Percentiles rank a stretch among this genome's conserved stretches.
phyloP scores from a whole-genome alignment of 164 flowering plant genomes.

The Houttuynia cordata region DNA sequence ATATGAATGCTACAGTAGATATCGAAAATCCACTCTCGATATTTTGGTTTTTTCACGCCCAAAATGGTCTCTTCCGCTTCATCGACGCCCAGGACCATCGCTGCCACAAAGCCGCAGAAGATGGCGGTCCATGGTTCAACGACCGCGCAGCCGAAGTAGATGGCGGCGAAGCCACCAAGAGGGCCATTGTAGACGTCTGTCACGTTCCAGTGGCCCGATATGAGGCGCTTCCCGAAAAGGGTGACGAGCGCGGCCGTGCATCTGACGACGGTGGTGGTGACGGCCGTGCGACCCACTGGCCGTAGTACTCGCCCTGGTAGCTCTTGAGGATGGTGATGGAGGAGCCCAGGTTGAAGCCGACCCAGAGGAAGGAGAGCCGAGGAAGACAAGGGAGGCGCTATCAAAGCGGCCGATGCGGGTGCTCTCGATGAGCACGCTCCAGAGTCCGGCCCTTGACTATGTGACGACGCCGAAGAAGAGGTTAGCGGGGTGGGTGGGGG shows the following conservation, averaged over 20 bases:
- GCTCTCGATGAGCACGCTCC: slow-evolving; percentile 69
- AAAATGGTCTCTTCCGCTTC: too few species aligned
- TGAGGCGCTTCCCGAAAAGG: slow-evolving; percentile 39
- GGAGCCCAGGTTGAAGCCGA: slow-evolving; percentile 75
- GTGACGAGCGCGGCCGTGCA: slow-evolving; percentile 60
- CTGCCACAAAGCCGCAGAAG: slow-evolving; percentile 61
- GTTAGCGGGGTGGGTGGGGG: slow-evolving; percentile 11
- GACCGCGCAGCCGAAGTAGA: slow-evolving; percentile 63
- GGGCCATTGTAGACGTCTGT: slow-evolving; percentile 69
- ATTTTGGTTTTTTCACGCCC: too few species aligned
- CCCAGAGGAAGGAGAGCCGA: slow-evolving; percentile 74
- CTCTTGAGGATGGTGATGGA: slow-evolving; percentile 29
- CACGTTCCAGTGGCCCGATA: slow-evolving; percentile 65
- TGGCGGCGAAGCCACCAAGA: slow-evolving; percentile 70
- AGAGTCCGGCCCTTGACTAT: slow-evolving; percentile 62
- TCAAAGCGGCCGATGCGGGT: slow-evolving; percentile 66
- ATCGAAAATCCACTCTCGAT: too few species aligned
- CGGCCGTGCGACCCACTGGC: slow-evolving; percentile 74
- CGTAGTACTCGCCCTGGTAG: slow-evolving; percentile 27
- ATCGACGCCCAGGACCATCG: slow-evolving; percentile 40
- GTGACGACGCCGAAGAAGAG: slow-evolving; percentile 55
- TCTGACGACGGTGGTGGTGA: slow-evolving; percentile 67
- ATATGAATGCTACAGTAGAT: too few species aligned
- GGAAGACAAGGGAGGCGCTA: slow-evolving; percentile 50
- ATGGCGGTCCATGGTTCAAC: slow-evolving; percentile 85